These are phyloP conservation scores for Pseudoscleropodium purum DNA, from an alignment of 225 moss, liverwort and hornwort species.

Conservation along the genomic window DNA sequence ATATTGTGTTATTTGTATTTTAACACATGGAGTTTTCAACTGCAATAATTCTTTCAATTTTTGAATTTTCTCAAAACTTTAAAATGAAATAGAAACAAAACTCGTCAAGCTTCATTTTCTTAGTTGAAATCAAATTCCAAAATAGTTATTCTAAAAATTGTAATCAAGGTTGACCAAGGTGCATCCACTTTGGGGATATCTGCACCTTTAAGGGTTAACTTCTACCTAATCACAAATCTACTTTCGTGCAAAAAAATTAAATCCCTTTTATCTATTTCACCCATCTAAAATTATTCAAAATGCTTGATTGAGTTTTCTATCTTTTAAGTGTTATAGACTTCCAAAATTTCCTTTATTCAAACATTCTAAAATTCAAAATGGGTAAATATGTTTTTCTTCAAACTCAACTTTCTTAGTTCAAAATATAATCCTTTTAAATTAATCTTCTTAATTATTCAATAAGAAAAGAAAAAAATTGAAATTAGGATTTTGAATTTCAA, in stretches of 20 bases:
- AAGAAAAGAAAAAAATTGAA: too few relatives aligned
- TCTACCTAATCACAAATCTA: background rate
- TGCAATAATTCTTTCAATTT: too few relatives aligned
- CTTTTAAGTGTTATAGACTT: background rate
- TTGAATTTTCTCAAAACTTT: too few relatives aligned
- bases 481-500: background rate
- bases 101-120: too few relatives aligned
- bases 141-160: too few relatives aligned
- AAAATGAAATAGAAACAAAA: too few relatives aligned
- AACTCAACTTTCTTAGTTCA: background rate
- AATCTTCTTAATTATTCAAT: background rate
- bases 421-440: background rate
- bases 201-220: too few relatives aligned
- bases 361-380: background rate
- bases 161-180: too few relatives aligned
- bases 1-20: too few relatives aligned
- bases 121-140: too few relatives aligned
- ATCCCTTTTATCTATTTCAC: background rate
- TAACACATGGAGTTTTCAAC: too few relatives aligned
- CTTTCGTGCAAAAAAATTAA: background rate
- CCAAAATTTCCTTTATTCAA: background rate
- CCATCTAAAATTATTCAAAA: background rate
- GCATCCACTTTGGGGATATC: too few relatives aligned
- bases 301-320: rapidly evolving
- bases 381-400: background rate